Evolutionary conservation across 2,329 filamentous ascomycete species (phyloP), one percentile per base, ranked within the genome.

Genomic region (Ophiocordyceps robertsii): DNA sequence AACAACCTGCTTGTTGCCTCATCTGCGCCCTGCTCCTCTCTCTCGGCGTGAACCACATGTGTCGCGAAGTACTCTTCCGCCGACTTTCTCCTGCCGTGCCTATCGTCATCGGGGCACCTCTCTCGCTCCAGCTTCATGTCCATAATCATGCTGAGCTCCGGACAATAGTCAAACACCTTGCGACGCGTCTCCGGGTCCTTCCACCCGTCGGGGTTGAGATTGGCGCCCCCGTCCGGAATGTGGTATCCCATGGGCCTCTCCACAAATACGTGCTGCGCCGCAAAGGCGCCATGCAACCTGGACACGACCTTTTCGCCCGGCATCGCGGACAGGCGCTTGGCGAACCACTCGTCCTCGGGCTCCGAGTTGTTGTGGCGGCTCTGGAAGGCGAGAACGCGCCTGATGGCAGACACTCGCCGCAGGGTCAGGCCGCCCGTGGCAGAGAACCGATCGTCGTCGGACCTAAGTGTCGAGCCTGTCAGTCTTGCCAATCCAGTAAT

Each of bases 291-390:
- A 14, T 67, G 58, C 14, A 49, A 53, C 50, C 55, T 56, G 9
- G 60, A 50, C 2, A 72, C 68, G 19, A 75, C 66, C 44, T 63
- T 68, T 9, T 67, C 66, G 17, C 66, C 68, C 1, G 70, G 68
- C 27, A 73, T 53, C 30, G 65, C 52, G 40, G 63, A 65, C 24
- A 76, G 52, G 3, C 72, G 64, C 46, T 64, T 63, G 12, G 66
- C 65, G 45, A 75, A 70, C 73, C 73, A 77, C 45, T 72, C 65
- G 43, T 75, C 73, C 52, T 77, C 73, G 33, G 72, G 60, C 32
- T 68, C 61, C 11, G 65, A 65, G 51, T 72, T 56, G 55, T 72
- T 71, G 49, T 61, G 62, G n/a, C 73, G 65, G 17, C 57, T 56
- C 47, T 76, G 70, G 48, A 70, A 70, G 29, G 52, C 51, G 12